Evolutionary conservation across 2,329 filamentous ascomycete genomes (phyloP), one percentile per base, ranked within the genome.

Genomic region (Dothistroma pini): DNA sequence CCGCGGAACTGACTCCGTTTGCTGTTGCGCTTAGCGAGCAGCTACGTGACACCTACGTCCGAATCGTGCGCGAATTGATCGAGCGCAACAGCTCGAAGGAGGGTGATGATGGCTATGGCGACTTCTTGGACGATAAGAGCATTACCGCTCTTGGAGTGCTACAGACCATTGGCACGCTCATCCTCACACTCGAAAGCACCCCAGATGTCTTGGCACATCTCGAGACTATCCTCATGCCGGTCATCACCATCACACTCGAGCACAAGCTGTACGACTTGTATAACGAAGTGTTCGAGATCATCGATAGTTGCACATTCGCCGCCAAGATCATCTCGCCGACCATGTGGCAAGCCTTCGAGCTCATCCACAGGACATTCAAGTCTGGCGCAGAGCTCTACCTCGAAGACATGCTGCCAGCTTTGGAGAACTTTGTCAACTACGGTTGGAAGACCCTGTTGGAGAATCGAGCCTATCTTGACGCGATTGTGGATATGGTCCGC

Each of bases 291-390:
- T 99, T 99, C 69, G 95, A 99, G 78, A 99, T 99, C 70, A 96
- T 99, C 69, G 95, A 99, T 76, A 97, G 92, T 82, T 99, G 95
- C 82, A 99, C 95, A 8, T 99, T 97, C 75, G 91, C 95, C 11
- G 93, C 95, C 64, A 99, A 97, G 82, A 85, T 86, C 61, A 97
- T 99, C 68, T 97, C 95, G 0, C 86, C 89, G 10, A 96, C 91
- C 48, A 99, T 99, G 95, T 99, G 95, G 95, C 88, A 93, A 77
- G 93, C 95, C 1, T 99, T 99, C 75, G 93, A 96, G 78, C 84
- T 97, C 50, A 96, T 99, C 65, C 93, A 97, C 78, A 86, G 90
- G 67, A 97, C 93, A 0, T 99, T 99, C 82, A 97, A 97, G 79
- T 90, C 91, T 61, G 95, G 95, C 47, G 95, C 93, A 38, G 93